Base-by-base conservation (phyloP, 768 basidiomycete genomes). In the Tephrocybe rancida region DNA sequence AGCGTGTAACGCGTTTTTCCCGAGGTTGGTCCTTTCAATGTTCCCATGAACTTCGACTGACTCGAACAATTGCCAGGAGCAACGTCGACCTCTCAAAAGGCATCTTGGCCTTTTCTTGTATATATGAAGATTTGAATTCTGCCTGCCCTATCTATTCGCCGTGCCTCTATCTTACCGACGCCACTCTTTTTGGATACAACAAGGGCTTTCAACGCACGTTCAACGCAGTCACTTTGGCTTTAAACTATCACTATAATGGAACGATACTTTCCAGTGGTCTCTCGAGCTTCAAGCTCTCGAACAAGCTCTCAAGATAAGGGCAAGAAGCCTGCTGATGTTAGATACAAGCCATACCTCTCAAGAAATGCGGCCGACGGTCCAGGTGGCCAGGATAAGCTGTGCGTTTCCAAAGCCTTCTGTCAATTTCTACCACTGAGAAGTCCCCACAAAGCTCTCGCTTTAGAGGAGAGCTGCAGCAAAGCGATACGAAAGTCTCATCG, bases 401-500 rank as follows among this genome's bases (percentile, higher is more conserved):
- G 25, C 5, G 53, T 45, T 5, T 47, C 16, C 34, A 42, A 2
- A n/a, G 34, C 32, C 7, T 29, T n/a, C 27, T 41, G n/a, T 16
- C 21, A 13, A 7, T 11, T 14, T 13, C 50, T 11, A 45, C 35
- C 22, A 55, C 51, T 41, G 44, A 61, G 46, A 59, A 39, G 38
- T 34, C 37, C 5, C 16, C 35, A 29, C 48, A 10, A 45, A 56
- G 55, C 11, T 50, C 34, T 42, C 48, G 22, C 25, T 56, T 54
- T 9, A 56, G 55, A 11, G 45, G 54, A 22, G n/a, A 60, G 41
- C 52, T 61, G 10, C 54, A 56, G 18, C 46, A 54, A 19, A 58
- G 44, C 25, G 53, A 54, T 14, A 52, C 30, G n/a, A 56, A 56
- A 45, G 68, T 74, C 3, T 79, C 80, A 18, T 63, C 70, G 0